Evolutionary conservation across 129 eudicot genomes (phyloP), one percentile per base, ranked within the genome.

Genomic region (Arctium lappa): DNA sequence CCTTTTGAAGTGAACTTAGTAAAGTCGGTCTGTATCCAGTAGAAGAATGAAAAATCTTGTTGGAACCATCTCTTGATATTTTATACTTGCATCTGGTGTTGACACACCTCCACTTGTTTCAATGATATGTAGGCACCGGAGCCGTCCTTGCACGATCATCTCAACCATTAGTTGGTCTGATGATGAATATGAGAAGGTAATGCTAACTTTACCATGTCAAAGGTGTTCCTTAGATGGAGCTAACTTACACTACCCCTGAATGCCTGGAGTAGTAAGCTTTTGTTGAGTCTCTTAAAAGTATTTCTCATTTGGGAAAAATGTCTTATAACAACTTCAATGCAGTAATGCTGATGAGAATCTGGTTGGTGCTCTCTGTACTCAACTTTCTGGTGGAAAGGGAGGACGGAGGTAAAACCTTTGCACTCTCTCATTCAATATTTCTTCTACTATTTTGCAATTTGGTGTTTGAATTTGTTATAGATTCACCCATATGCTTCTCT

Each of bases 101-200:
- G 62, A 44, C 60, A 42, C 37, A 22, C 66, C 72, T 75, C 74
- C 48, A 53, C 69, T 81, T 79, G 53, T 79, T 69, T 15, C 39
- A 56, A 74, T 79, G 66, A 65, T 56, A 42, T 83, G 78, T 76
- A 96, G 98, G 77, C 78, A 90, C 89, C 72, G 97, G 98, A 73
- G 99, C 99, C 18, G 98, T 96, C 79, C 97, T 96, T 80, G 99
- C 98, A 69, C 91, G 99, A 50, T 96, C 99, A 73, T 96, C 99
- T 18, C 99, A 96, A 80, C 99, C 99, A 12, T 81, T 96, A 71
- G 98, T 96, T 86, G 99, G 99, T 69, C 89, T 96, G 74, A 91
- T 96, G 99, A 96, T 96, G 99, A 96, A 96, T 85, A 96, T 96
- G 98, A 90, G 99, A 82, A 96, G 99, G 99, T 95, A 88, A 87